phyloP scores from a whole-genome alignment of 345 rosid species.

The Brassica carinata region DNA sequence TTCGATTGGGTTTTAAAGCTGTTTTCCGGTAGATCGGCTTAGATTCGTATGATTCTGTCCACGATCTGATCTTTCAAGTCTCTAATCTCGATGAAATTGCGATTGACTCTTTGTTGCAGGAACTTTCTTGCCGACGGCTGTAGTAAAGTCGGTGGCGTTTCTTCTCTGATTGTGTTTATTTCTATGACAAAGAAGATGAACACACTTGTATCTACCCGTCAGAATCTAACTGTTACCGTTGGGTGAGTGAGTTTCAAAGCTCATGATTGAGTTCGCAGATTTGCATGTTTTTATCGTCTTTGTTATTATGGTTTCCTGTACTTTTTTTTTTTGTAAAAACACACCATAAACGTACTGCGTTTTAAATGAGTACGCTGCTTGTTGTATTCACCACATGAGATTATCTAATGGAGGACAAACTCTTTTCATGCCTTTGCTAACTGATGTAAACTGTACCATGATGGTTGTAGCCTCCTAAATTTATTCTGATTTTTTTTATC shows the following conservation, averaged over 20 bases:
- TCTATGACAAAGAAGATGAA: slow-evolving; percentile 25
- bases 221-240: slow-evolving; percentile 20
- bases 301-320: no score
- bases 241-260: slow-evolving; percentile 38
- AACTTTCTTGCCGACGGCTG: slow-evolving; percentile 26
- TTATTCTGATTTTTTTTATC: neutral
- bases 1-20: neutral
- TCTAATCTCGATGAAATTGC: neutral
- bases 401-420: neutral
- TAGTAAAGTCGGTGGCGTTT: slow-evolving; percentile 17
- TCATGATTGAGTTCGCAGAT: slow-evolving; percentile 9
- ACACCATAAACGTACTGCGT: no score
- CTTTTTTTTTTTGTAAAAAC: no score
- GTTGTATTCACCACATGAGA: no score
- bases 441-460: neutral
- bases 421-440: neutral
- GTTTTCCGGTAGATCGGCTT: slow-evolving; percentile 36
- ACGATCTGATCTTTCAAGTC: slow-evolving; percentile 28
- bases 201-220: slow-evolving; percentile 35
- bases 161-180: slow-evolving; percentile 37
- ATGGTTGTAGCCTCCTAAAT: neutral
- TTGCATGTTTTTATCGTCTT: neutral
- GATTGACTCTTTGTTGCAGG: slow-evolving; percentile 25
- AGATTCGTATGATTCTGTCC: slow-evolving; percentile 31
- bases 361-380: no score